These are phyloP conservation scores for Suillus subluteus DNA, from an alignment of 768 basidiomycete genomes.

Conservation along the genomic window DNA sequence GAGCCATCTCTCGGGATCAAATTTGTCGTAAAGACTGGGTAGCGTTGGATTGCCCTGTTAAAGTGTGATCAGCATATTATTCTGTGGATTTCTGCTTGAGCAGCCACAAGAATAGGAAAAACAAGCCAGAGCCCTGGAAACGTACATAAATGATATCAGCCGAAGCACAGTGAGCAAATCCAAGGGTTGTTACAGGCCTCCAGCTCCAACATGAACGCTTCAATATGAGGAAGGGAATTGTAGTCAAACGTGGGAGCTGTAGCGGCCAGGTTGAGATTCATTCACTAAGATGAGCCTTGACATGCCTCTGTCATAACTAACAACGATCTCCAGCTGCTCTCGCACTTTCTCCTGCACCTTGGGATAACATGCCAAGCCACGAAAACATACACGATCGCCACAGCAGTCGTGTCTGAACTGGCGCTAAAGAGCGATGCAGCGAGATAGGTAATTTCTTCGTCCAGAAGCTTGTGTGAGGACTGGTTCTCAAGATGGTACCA, in stretches of 20 bases:
- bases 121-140: neutral
- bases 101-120: neutral
- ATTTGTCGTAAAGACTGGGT: slow-evolving; percentile 59
- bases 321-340: slow-evolving; percentile 53
- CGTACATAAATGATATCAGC: slow-evolving; percentile 64
- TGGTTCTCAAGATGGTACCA: slow-evolving; percentile 62
- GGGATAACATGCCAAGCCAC: slow-evolving; percentile 60
- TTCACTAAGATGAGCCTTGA: neutral
- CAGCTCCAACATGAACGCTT: slow-evolving; percentile 40
- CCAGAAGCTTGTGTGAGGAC: slow-evolving; percentile 51
- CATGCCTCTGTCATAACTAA: slow-evolving; percentile 45
- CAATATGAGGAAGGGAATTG: slow-evolving; percentile 35
- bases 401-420: slow-evolving; percentile 66
- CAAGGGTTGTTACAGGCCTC: slow-evolving; percentile 44
- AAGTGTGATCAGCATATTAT: slow-evolving; percentile 1
- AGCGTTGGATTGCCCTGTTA: slow-evolving; percentile 55
- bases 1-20: slow-evolving; percentile 59
- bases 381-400: slow-evolving; percentile 57
- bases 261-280: slow-evolving; percentile 6
- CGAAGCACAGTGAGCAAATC: slow-evolving; percentile 66
- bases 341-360: slow-evolving; percentile 55
- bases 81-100: slow-evolving; percentile 23
- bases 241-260: slow-evolving; percentile 46
- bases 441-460: slow-evolving; percentile 45
- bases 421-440: slow-evolving; percentile 67